Conservation (phyloP, 2,329 filamentous ascomycete genomes). For the Epicoccum sorghinum region DNA sequence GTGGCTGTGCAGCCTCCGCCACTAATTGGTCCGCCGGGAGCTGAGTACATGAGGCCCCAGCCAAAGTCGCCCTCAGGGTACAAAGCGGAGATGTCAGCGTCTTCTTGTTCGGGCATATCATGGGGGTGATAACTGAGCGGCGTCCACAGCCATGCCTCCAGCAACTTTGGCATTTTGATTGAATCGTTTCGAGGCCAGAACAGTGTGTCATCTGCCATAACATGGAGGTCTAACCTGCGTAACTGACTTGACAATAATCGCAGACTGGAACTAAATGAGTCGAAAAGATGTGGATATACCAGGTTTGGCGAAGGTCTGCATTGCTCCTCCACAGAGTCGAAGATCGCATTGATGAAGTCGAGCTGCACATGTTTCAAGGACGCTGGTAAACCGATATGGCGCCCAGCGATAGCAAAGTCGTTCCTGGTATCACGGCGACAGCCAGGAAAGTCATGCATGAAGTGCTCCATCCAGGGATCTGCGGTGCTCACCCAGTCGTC, state of each 20-base stretch:
- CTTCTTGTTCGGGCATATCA: neutral
- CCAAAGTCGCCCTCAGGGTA: neutral
- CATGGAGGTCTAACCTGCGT: constrained; percentile 10
- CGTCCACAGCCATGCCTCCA: constrained; percentile 18
- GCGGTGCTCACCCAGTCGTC: constrained; percentile 3
- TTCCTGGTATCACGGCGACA: constrained; percentile 24
- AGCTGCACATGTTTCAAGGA: constrained; percentile 19
- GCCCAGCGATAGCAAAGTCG: constrained; percentile 21
- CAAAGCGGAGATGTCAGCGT: neutral
- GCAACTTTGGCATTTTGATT: constrained; percentile 16
- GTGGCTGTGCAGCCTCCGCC: neutral
- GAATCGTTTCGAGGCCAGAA: constrained; percentile 19
- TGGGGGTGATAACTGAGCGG: constrained; percentile 9
- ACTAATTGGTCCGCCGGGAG: neutral
- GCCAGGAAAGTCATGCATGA: constrained; percentile 22
- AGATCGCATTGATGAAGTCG: constrained; percentile 6
- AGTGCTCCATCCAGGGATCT: constrained; percentile 1
- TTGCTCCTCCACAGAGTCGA: constrained; percentile 6
- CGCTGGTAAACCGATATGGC: constrained; percentile 8
- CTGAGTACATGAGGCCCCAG: neutral
- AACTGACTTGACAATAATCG: constrained; percentile 21
- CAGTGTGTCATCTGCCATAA: constrained; percentile 19
- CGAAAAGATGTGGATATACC: constrained; percentile 10
- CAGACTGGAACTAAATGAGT: constrained; percentile 27
- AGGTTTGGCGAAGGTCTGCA: constrained; percentile 14